phyloP scores from a whole-genome alignment of 2,329 filamentous ascomycete genomes.

The Nothophaeocryptopus gaeumannii region DNA sequence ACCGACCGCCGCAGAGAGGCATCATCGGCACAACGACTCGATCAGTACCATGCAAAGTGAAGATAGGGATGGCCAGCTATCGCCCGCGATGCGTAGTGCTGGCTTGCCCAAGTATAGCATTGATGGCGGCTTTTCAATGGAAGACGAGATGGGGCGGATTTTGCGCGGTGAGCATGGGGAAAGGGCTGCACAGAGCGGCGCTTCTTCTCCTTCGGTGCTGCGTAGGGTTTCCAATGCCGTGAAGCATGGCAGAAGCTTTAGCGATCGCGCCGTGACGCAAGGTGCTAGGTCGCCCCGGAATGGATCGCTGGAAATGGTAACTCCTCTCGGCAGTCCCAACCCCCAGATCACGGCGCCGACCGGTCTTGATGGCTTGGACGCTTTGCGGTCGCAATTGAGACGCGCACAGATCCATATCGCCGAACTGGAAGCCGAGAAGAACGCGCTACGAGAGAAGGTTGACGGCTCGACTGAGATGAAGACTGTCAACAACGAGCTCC shows the following conservation, averaged over 20 bases:
- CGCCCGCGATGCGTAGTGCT: slow-evolving; percentile 31
- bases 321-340: slow-evolving; percentile 18
- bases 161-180: slow-evolving; percentile 62
- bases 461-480: slow-evolving; percentile 62
- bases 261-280: slow-evolving; percentile 50
- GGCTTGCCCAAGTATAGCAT: slow-evolving; percentile 57
- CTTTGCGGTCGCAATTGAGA: slow-evolving; percentile 21
- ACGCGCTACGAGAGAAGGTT: slow-evolving; percentile 50
- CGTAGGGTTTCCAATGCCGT: slow-evolving; percentile 90
- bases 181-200: slow-evolving; percentile 38
- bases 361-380: slow-evolving; percentile 21
- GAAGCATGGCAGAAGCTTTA: slow-evolving; percentile 85
- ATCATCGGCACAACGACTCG: slow-evolving; percentile 45
- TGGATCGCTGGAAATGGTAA: slow-evolving; percentile 40
- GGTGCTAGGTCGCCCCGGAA: slow-evolving; percentile 37
- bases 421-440: slow-evolving; percentile 80
- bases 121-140: slow-evolving; percentile 86
- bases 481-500: slow-evolving; percentile 79
- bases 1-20: slow-evolving; percentile 20
- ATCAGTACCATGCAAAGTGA: slow-evolving; percentile 45
- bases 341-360: slow-evolving; percentile 24
- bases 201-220: slow-evolving; percentile 64
- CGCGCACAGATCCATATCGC: slow-evolving; percentile 53
- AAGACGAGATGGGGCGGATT: slow-evolving; percentile 91
- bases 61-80: slow-evolving; percentile 29